Evolutionary conservation across 2,329 filamentous ascomycete species (phyloP), one percentile per base, ranked within the genome.

Genomic region (Nemania sp.): DNA sequence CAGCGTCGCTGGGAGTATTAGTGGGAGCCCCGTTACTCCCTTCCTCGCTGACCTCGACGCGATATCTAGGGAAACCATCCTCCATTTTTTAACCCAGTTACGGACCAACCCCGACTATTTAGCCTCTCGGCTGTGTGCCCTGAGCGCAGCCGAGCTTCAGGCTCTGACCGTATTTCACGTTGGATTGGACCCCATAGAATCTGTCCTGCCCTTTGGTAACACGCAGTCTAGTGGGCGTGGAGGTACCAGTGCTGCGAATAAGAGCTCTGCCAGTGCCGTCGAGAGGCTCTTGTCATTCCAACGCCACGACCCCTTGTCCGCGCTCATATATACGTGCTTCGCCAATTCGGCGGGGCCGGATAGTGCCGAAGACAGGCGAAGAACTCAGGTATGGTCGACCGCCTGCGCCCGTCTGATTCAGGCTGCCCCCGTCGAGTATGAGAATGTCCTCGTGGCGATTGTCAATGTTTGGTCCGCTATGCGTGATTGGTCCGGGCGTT

Each of bases 271-370:
- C 56, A 87, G 82, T 65, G 87, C 91, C 62, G 89, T 96, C 69
- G 91, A 96, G 74, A 88, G 91, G 71, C 85, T 95, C 64, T 81
- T 96, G 69, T 93, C 91, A 53, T 96, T 97, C 73, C 92, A 97
- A 76, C 85, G 93, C 69, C 90, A 93, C 72, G 91, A 96, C 74
- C 89, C 92, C 10, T 80, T 97, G 51, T 92, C 91, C 63, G 88
- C 90, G 59, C 83, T 97, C 66, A 86, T 97, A 63, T 90, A 95
- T 77, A 94, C 92, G 67, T 90, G 91, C 73, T 97, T 96, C 81
- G 91, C 91, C 75, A 91, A 92, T 72, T 93, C 91, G 17, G 86
- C 90, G 63, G 90, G 90, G 29, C 89, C 90, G 50, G 89, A 93
- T 75, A 92, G 90, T 67, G 84, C 87, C 42, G 93, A 97, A 77